Base-by-base conservation (phyloP, 805 yeast genomes). In the Candida montana region DNA sequence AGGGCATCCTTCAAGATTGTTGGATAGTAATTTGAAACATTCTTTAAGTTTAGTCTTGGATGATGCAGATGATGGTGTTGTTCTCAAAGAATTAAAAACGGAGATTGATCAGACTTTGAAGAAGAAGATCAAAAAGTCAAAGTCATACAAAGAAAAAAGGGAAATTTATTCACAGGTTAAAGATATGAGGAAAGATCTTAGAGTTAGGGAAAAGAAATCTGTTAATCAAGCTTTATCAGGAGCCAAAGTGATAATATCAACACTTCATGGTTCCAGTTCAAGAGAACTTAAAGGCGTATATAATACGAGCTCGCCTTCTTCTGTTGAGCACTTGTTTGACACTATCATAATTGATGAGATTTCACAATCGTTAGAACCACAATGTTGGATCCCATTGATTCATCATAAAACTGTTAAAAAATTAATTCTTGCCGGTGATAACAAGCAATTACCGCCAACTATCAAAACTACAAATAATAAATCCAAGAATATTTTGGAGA, bases 331-430 rank as follows among this genome's bases (percentile, higher is more conserved):
- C 26, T 56, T 79, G 11, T 87, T 91, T 55, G 87, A 86, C 49
- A 79, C 95, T 0, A 68, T 91, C 26, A 84, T 93, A 11, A 90
- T 91, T 28, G 99, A 91, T 63, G 99, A 91, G 61, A 96, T 91
- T 0, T 88, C 97, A 0, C 99, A 91, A 60, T 74, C 96, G 10
- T 63, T 91, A 41, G 96, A 91, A 55, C 95, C 97, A 1, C 95
- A 91, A 50, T 89, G 97, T 54, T 90, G 97, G 97, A 89, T 91
- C 19, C 97, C 99, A 1, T 46, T 93, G 7, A 69, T 88, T 4
- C 73, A 75, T 30, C 91, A 85, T 53, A 65, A 71, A 18, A 45
- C 59, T 31, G 60, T 77, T 32, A 69, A 71, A 28, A 72, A 79
- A 40, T 59, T 91, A 19, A 75, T 91, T 2, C 71, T 91, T 19